These are phyloP conservation scores for Inga oerstediana DNA, from an alignment of 306 rosid genomes.

Conservation along the genomic window DNA sequence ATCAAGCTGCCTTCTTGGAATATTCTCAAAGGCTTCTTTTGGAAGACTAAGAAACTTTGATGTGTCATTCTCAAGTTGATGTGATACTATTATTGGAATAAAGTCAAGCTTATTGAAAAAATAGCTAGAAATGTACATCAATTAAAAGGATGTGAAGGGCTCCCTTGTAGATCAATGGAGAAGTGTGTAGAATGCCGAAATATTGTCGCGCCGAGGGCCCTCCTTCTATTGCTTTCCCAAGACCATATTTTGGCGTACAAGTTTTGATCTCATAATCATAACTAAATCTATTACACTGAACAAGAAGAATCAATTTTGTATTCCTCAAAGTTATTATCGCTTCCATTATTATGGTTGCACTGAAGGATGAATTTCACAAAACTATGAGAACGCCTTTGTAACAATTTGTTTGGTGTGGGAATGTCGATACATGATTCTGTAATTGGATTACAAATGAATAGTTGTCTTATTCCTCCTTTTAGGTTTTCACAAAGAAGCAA, in stretches of 20 bases:
- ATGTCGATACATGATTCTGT: background rate
- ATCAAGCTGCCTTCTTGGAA: accelerated
- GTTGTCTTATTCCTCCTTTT: background rate
- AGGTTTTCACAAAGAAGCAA: background rate
- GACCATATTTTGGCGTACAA: background rate
- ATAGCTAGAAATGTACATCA: no score
- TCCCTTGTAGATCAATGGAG: background rate
- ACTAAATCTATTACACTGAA: no score
- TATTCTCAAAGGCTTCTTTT: background rate
- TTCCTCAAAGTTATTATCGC: background rate
- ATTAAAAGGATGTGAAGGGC: background rate
- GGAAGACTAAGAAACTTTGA: background rate
- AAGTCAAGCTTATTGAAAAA: no score
- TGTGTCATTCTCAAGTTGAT: background rate
- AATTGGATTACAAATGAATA: background rate
- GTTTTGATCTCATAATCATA: no score
- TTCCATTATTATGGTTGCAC: background rate
- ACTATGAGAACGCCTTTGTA: background rate
- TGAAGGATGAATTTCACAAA: background rate
- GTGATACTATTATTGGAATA: background rate
- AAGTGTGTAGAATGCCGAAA: no score
- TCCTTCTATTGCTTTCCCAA: background rate
- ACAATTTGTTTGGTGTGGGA: background rate
- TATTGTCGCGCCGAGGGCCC: background rate
- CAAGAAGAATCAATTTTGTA: background rate